Conservation (phyloP, 345 rosid species). For the Hibiscus syriacus region DNA sequence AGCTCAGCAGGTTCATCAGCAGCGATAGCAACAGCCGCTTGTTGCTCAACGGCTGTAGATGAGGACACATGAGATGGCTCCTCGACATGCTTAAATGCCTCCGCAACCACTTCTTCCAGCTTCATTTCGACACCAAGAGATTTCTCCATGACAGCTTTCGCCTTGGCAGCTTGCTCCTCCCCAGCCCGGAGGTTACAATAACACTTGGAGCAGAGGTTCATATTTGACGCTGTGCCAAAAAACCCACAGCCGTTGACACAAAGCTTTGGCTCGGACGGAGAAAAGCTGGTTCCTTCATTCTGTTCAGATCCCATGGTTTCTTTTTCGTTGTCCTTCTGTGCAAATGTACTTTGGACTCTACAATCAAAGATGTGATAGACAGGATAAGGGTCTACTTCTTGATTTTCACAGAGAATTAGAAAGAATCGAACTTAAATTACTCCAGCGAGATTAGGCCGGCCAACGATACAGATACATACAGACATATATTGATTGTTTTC, state of each 20-base stretch:
- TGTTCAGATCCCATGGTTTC: conserved; percentile 67
- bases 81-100: background rate
- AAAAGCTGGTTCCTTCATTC: conserved; percentile 63
- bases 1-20: conserved; percentile 16
- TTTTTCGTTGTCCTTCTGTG: background rate
- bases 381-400: conserved; percentile 2
- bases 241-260: conserved; percentile 82
- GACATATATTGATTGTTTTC: background rate
- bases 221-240: conserved; percentile 68
- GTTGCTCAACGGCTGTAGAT: background rate
- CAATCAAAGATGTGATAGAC: background rate
- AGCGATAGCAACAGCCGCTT: background rate
- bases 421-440: background rate
- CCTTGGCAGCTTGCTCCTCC: conserved; percentile 57
- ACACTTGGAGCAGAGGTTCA: conserved; percentile 89
- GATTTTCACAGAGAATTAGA: background rate
- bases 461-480: too few species aligned
- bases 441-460: background rate
- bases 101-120: conserved; percentile 3
- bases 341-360: conserved; percentile 6
- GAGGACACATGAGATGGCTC: conserved; percentile 3
- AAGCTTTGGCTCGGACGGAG: conserved; percentile 59
- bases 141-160: conserved; percentile 57
- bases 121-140: conserved; percentile 32
- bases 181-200: conserved; percentile 44